phyloP scores from a whole-genome alignment of 306 rosid species.

The Nissolia schottii region DNA sequence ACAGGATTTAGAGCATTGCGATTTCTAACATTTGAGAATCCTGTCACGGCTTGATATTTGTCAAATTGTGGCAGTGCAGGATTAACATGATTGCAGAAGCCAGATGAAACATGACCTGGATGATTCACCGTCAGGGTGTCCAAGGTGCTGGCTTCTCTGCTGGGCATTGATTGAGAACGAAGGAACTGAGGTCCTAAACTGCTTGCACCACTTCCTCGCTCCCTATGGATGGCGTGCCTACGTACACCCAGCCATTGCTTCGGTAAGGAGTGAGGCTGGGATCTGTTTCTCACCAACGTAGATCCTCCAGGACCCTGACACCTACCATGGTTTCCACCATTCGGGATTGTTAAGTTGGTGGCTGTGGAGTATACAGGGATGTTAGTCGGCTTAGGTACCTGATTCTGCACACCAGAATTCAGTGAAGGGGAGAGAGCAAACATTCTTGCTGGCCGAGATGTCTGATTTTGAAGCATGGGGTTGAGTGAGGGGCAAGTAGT shows the following conservation, averaged over 20 bases:
- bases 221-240: slow-evolving; percentile 32
- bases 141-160: slow-evolving; percentile 22
- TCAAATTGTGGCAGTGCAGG: slow-evolving; percentile 19
- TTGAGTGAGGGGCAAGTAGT: slow-evolving; percentile 23
- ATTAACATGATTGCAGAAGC: slow-evolving; percentile 21
- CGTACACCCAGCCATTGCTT: slow-evolving; percentile 34
- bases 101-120: slow-evolving; percentile 24
- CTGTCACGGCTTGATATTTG: slow-evolving; percentile 18
- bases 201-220: slow-evolving; percentile 23
- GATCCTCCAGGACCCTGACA: slow-evolving; percentile 21
- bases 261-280: slow-evolving; percentile 18
- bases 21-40: slow-evolving; percentile 17
- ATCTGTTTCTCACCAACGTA: slow-evolving; percentile 29
- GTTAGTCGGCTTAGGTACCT: slow-evolving; percentile 22
- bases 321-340: slow-evolving; percentile 32
- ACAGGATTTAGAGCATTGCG: slow-evolving; percentile 18
- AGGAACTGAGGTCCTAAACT: slow-evolving; percentile 18
- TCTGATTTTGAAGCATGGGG: slow-evolving; percentile 22
- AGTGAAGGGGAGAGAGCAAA: slow-evolving; percentile 1
- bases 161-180: slow-evolving; percentile 31
- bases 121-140: slow-evolving; percentile 7
- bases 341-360: slow-evolving; percentile 21
- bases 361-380: slow-evolving; percentile 12
- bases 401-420: slow-evolving; percentile 30
- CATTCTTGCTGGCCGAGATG: slow-evolving; percentile 15